These are phyloP conservation scores for Lenwebbia sp. DNA, from an alignment of 345 rosid genomes.

Conservation along the genomic window DNA sequence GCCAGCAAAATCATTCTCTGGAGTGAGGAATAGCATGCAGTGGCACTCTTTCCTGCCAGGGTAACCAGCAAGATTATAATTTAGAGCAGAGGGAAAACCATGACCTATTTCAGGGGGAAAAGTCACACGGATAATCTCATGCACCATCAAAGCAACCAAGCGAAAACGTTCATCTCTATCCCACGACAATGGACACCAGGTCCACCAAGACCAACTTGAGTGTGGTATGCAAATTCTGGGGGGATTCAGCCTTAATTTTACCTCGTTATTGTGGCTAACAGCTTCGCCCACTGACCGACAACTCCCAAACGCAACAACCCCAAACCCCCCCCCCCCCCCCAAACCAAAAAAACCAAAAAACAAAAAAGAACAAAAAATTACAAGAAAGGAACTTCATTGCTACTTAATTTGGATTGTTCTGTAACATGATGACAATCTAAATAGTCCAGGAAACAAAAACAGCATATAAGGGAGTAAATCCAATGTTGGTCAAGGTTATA, in stretches of 20 bases:
- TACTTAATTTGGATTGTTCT: not conserved
- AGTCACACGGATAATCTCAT: not conserved
- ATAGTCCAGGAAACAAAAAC: not conserved
- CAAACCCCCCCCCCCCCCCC: too few species aligned
- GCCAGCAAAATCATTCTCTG: conserved; percentile 95
- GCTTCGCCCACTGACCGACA: not conserved
- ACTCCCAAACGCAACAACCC: not conserved
- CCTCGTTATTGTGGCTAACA: not conserved
- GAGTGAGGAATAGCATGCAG: conserved; percentile 97
- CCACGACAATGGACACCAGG: not conserved
- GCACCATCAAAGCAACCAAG: not conserved
- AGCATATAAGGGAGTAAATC: not conserved
- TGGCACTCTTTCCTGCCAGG: conserved; percentile 93
- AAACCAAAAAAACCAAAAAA: too few species aligned
- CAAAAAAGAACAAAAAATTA: not conserved
- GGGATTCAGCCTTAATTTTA: not conserved
- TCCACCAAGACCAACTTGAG: not conserved
- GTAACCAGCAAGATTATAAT: not conserved
- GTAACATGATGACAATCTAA: not conserved
- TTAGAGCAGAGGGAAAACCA: not conserved
- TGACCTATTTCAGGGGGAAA: not conserved
- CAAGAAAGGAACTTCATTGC: not conserved
- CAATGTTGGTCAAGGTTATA: not conserved
- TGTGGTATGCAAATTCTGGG: not conserved
- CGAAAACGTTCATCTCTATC: not conserved